Percentiles rank a stretch among this genome's conserved stretches.
Conservation (phyloP, 371 early-diverging fungal genomes). For the Mucor plumbeus region DNA sequence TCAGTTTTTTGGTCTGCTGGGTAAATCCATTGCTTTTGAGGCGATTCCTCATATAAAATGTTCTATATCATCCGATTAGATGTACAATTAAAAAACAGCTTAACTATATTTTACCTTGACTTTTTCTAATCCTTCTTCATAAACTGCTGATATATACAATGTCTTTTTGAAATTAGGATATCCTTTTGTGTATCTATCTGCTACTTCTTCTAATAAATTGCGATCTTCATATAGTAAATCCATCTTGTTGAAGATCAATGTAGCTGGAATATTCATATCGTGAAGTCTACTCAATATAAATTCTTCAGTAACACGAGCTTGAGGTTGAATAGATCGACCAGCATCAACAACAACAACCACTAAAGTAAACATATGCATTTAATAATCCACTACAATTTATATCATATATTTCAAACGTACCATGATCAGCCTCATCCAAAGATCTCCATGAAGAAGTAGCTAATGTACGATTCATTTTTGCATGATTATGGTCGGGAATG, state of each 20-base stretch:
- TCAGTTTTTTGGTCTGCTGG: constrained; percentile 65
- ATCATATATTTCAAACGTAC: constrained; percentile 21
- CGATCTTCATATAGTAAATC: constrained; percentile 58
- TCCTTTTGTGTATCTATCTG: constrained; percentile 25
- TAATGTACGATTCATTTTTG: constrained; percentile 62
- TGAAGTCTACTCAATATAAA: constrained; percentile 62
- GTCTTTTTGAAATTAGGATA: constrained; percentile 38
- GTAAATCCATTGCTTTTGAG: constrained; percentile 65
- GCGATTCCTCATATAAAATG: constrained; percentile 48
- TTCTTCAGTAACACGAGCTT: constrained; percentile 53
- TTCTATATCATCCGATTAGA: constrained; percentile 15
- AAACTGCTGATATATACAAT: constrained; percentile 58
- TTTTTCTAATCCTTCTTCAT: constrained; percentile 29
- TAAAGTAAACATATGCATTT: constrained; percentile 8
- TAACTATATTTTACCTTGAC: constrained; percentile 38
- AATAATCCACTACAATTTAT: too few species aligned
- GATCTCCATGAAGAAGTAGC: constrained; percentile 78
- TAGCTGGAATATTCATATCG: constrained; percentile 54
- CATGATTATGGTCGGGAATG: constrained; percentile 44
- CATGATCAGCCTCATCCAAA: constrained; percentile 71
- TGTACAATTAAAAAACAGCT: neutral
- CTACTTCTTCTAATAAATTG: constrained; percentile 43
- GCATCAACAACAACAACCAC: constrained; percentile 71
- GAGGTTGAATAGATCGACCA: constrained; percentile 48
- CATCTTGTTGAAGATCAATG: constrained; percentile 76